A percentile compares a stretch with the other conserved stretches of the same genome.
phyloP scores from a whole-genome alignment of 1,139 yeast genomes.

The Hyphopichia khmerensis region DNA sequence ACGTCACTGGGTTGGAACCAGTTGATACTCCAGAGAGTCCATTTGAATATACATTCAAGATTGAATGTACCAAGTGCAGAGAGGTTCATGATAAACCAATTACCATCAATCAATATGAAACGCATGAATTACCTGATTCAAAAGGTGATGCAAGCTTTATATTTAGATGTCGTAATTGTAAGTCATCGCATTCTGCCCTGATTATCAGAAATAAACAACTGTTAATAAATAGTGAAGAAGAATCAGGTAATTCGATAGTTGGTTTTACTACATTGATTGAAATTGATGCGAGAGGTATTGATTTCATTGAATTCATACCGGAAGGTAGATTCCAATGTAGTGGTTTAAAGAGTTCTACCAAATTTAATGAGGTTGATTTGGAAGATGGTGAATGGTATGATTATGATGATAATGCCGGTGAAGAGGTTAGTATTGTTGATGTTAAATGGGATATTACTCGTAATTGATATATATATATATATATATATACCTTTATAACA shows the following conservation, averaged over 20 bases:
- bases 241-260: slow-evolving; percentile 15
- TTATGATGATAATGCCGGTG: slow-evolving; percentile 81
- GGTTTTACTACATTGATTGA: slow-evolving; percentile 51
- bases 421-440: slow-evolving; percentile 80
- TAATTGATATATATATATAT: neutral
- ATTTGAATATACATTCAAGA: slow-evolving; percentile 70
- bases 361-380: slow-evolving; percentile 65
- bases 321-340: slow-evolving; percentile 65
- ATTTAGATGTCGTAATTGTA: slow-evolving; percentile 72
- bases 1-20: slow-evolving; percentile 65
- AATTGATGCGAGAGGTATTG: slow-evolving; percentile 85
- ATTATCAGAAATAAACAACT: slow-evolving; percentile 33
- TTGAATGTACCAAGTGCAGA: slow-evolving; percentile 79
- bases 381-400: slow-evolving; percentile 92
- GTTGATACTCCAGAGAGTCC: slow-evolving; percentile 60
- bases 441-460: slow-evolving; percentile 52
- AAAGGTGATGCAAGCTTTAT: slow-evolving; percentile 85
- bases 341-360: slow-evolving; percentile 52
- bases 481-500: too few relatives aligned
- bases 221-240: slow-evolving; percentile 20
- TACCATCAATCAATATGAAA: slow-evolving; percentile 62
- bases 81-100: slow-evolving; percentile 76
- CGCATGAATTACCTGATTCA: slow-evolving; percentile 64
- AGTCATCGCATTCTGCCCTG: slow-evolving; percentile 39
- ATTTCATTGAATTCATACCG: slow-evolving; percentile 66